These are phyloP conservation scores for Dillenia suffruticosa DNA, from an alignment of 164 flowering plant species.

Conservation along the genomic window DNA sequence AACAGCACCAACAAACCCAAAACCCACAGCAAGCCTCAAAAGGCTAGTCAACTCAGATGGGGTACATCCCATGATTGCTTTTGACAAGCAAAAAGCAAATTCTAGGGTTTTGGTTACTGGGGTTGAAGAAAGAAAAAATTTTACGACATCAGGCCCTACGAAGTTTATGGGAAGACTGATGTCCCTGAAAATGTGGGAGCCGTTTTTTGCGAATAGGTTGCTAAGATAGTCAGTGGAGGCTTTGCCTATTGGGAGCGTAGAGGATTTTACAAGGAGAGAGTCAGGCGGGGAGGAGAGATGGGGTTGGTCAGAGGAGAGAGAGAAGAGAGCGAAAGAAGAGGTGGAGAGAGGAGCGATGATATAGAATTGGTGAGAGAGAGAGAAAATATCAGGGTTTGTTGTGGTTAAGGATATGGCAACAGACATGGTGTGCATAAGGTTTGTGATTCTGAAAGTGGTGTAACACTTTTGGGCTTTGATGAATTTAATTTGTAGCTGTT, in stretches of 20 bases:
- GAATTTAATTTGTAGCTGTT: constrained; percentile 44
- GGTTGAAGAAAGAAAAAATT: constrained; percentile 21
- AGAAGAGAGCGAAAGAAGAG: constrained; percentile 23
- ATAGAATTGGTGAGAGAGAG: constrained; percentile 28
- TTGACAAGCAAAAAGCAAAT: constrained; percentile 20
- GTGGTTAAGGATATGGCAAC: constrained; percentile 66
- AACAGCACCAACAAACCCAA: constrained; percentile 28
- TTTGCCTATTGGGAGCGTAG: constrained; percentile 74
- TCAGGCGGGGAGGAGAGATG: constrained; percentile 29
- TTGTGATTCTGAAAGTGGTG: constrained; percentile 48
- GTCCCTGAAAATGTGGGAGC: constrained; percentile 59
- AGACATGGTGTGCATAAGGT: constrained; percentile 82
- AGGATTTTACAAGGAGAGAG: constrained; percentile 39
- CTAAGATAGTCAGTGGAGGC: constrained; percentile 54
- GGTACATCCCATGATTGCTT: constrained; percentile 48
- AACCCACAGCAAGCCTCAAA: constrained; percentile 30
- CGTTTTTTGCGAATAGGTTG: constrained; percentile 50
- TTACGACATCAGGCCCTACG: constrained; percentile 49
- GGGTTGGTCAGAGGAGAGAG: constrained; percentile 30
- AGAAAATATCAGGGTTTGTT: constrained; percentile 37
- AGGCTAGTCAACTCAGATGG: constrained; percentile 33
- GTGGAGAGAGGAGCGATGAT: constrained; percentile 62
- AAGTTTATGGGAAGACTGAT: constrained; percentile 51
- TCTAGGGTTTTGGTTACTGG: constrained; percentile 14
- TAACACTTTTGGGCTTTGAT: constrained; percentile 33